These are phyloP conservation scores for Arctium minus DNA, from an alignment of 129 eudicot genomes.

Conservation along the genomic window DNA sequence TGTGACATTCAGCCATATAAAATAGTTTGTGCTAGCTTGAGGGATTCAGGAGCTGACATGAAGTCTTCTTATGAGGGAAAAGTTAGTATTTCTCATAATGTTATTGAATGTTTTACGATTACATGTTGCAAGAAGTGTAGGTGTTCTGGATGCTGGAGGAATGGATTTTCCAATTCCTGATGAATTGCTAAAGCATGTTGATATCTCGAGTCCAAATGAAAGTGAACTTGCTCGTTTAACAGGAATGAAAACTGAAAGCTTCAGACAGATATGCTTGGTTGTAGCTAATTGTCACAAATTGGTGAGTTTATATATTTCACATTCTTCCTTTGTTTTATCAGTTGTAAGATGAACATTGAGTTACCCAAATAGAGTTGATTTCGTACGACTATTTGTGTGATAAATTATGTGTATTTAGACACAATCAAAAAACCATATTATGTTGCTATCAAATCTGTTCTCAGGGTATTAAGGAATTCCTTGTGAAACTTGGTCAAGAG, in stretches of 20 bases:
- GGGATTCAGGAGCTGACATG: too few relatives aligned
- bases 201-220: conserved; percentile 89
- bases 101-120: neutral
- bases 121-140: conserved; percentile 77
- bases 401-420: neutral
- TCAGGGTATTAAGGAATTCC: conserved; percentile 87
- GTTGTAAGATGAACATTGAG: neutral
- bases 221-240: conserved; percentile 91
- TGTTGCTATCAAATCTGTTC: neutral
- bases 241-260: conserved; percentile 72
- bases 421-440: neutral
- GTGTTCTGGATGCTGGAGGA: conserved; percentile 94
- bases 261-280: conserved; percentile 72
- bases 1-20: too few relatives aligned
- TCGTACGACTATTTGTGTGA: neutral
- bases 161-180: conserved; percentile 76
- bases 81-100: neutral
- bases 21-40: too few relatives aligned
- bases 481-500: conserved; percentile 91
- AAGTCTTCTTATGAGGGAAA: neutral
- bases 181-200: conserved; percentile 54
- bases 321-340: neutral
- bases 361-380: neutral
- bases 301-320: conserved; percentile 38
- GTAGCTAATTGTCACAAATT: conserved; percentile 72